Evolutionary conservation across 306 rosid genomes (phyloP), one percentile per base, ranked within the genome.

Genomic region (Trifolium repens): DNA sequence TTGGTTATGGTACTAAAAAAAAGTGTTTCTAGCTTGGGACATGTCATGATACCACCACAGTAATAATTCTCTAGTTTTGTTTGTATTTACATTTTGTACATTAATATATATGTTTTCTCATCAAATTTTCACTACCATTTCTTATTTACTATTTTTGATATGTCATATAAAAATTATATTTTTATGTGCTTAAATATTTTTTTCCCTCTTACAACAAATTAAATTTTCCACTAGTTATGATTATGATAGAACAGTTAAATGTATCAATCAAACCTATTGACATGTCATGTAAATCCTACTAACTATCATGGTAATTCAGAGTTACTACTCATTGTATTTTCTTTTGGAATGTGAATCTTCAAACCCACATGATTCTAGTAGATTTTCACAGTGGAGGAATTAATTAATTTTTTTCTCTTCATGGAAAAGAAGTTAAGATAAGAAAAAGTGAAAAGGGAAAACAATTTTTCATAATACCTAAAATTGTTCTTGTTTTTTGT

Each of bases 211-310:
- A 19, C 61, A 60, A 35, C 4, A 30, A 14, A 59, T 40, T 44
- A 60, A n/a, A 16, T 22, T 62, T 83, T 39, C 13, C 19, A 66
- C 81, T 34, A 40, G 75, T 35, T 44, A 68, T 82, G 77, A 75
- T 72, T 79, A 61, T 71, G 76, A 75, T 71, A 67, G 46, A 85
- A 82, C 86, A 85, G 86, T 82, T 82, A 85, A 78, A 82, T 76
- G 80, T 77, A 85, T 82, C 86, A 75, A 85, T 82, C 80, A 72
- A 8, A 17, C 58, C 76, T 57, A 67, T 72, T 67, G 88, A 85
- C 65, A 68, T 76, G 84, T 85, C 88, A 80, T 72, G 75, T 59
- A 68, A 85, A 81, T 74, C 75, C 81, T 75, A 76, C 82, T 78
- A 53, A 79, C 70, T 79, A 81, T 79, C 64, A 79, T 79, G 57